Evolutionary conservation across 257 asterid genomes (phyloP), one percentile per base, ranked within the genome.

Genomic region (Nicotiana paniculata): DNA sequence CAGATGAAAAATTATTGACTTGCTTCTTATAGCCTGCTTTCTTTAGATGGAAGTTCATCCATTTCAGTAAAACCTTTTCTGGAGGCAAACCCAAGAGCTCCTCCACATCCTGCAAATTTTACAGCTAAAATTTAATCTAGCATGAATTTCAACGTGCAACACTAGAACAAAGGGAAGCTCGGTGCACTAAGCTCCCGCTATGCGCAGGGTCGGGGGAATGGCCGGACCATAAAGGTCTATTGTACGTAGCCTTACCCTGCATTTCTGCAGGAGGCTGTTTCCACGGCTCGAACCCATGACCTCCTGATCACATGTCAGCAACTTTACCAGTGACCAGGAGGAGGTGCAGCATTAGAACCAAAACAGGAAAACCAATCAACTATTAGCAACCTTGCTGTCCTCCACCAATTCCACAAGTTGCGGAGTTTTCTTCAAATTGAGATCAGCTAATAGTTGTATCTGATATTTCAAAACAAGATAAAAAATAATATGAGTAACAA

Each of bases 11-110:
- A 85, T 92, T 95, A 64, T 94, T 86, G 75, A 95, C 97, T 65
- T 84, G 83, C 87, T 93, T 95, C 82, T 86, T 79, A 64, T 89
- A 95, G 64, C 99, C 98, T 26, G 90, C 87, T 86, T 93, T 95
- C 85, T 95, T 95, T 35, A 95, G 93, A 87, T 93, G 98, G 84
- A 93, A 95, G 88, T 95, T 95, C 98, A 95, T 93, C 98, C 98
- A 93, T 90, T 92, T 95, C 84, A 93, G 90, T 57, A 95, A 89
- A 86, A 95, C 86, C 89, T 93, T 95, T 84, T 95, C 99, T 3
- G 97, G 98, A 39, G 89, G 77, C 81, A 93, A 90, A 81, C 95
- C 84, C 82, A 92, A 86, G 77, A 95, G 97, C 91, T 95, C 99
- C 85, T 95, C 99, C 85, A 91, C 98, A 6, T 92, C 96, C 98